These are phyloP conservation scores for Mortierella sp. DNA, from an alignment of 371 early-diverging fungal species.

Conservation along the genomic window DNA sequence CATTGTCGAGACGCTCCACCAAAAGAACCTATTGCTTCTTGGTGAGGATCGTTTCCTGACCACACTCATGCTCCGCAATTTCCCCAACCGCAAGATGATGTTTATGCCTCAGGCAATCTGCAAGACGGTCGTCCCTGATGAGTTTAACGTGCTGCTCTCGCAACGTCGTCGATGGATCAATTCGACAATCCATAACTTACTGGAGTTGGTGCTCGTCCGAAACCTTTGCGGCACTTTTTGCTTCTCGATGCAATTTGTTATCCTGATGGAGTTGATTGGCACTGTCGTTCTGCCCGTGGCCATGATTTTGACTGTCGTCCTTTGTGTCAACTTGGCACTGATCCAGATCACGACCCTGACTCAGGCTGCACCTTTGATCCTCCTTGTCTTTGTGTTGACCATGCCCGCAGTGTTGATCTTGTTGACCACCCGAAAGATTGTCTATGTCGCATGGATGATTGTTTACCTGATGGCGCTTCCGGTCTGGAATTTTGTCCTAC, in stretches of 20 bases:
- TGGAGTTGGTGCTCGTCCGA: slow-evolving; percentile 83
- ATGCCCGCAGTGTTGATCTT: slow-evolving; percentile 88
- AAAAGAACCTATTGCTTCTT: slow-evolving; percentile 90
- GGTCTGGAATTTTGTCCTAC: slow-evolving; percentile 95
- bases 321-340: slow-evolving; percentile 58
- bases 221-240: slow-evolving; percentile 89
- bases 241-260: slow-evolving; percentile 88
- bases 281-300: slow-evolving; percentile 87
- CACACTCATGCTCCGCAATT: slow-evolving; percentile 90
- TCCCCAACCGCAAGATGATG: slow-evolving; percentile 87
- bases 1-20: slow-evolving; percentile 89
- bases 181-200: slow-evolving; percentile 84
- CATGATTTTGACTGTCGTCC: slow-evolving; percentile 72
- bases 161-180: slow-evolving; percentile 92
- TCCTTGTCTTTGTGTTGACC: slow-evolving; percentile 76
- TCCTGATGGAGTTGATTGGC: slow-evolving; percentile 84
- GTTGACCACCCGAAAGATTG: slow-evolving; percentile 86
- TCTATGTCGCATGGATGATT: slow-evolving; percentile 91
- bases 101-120: slow-evolving; percentile 90
- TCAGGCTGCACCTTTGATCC: slow-evolving; percentile 70
- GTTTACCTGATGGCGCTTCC: slow-evolving; percentile 92
- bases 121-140: slow-evolving; percentile 81
- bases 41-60: slow-evolving; percentile 96
- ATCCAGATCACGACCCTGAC: slow-evolving; percentile 42
- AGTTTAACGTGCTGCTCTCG: slow-evolving; percentile 77